These are phyloP conservation scores for Haplosporangium gracile DNA, from an alignment of 192 early-diverging fungal genomes.

Conservation along the genomic window DNA sequence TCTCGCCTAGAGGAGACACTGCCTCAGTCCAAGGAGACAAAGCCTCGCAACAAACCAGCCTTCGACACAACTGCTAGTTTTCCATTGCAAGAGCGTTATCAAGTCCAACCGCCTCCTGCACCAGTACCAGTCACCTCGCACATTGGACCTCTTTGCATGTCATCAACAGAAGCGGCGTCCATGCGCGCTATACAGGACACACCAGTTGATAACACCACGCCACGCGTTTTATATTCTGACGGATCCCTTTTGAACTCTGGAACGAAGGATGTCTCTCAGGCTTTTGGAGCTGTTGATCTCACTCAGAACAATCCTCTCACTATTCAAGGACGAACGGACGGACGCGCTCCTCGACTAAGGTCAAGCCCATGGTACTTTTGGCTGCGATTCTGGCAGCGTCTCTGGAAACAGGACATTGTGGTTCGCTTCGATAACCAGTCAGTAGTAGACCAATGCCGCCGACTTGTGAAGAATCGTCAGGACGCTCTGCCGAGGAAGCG, in stretches of 20 bases:
- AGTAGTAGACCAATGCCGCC: background rate
- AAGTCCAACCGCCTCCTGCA: too few relatives aligned
- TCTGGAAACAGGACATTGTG: background rate
- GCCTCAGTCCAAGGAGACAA: background rate
- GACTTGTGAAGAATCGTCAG: background rate
- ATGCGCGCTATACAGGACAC: background rate
- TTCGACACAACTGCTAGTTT: background rate
- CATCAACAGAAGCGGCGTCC: background rate
- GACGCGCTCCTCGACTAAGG: slow-evolving; percentile 16
- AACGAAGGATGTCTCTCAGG: background rate
- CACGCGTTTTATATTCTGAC: background rate
- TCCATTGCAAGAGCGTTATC: background rate
- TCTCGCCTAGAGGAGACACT: background rate
- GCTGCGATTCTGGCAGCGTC: background rate
- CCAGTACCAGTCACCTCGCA: background rate
- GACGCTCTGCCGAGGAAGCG: background rate
- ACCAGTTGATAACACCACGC: background rate
- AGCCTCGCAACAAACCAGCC: background rate
- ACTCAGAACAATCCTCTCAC: background rate
- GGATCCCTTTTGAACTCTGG: background rate
- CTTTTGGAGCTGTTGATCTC: background rate
- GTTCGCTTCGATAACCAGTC: background rate
- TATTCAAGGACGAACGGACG: background rate
- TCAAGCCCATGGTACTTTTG: slow-evolving; percentile 1
- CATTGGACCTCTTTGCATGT: background rate